Evolutionary conservation across 2,329 filamentous ascomycete genomes (phyloP).

Genomic region (Bipolaris bicolor): DNA sequence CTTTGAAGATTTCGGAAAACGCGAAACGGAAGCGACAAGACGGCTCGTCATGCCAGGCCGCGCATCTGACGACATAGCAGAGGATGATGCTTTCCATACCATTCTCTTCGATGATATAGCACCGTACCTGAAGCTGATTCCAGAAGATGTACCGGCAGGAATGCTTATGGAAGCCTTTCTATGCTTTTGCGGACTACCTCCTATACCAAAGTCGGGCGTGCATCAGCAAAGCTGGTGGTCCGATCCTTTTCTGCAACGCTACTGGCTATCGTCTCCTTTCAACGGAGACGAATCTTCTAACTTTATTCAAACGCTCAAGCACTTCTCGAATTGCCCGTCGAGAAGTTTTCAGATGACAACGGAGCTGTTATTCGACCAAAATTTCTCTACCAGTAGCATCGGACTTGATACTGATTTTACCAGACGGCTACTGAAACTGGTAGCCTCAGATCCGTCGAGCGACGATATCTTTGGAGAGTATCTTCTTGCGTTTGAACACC

Average conservation of each 20-base stretch:
- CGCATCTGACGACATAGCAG: conserved; percentile 73
- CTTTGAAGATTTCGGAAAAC: conserved; percentile 39
- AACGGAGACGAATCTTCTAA: conserved; percentile 15
- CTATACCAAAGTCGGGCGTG: conserved; percentile 45
- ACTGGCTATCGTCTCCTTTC: conserved; percentile 13
- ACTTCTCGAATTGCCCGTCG: conserved; percentile 20
- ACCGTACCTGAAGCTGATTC: conserved; percentile 61
- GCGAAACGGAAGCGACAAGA: conserved; percentile 60
- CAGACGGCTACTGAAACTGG: conserved; percentile 58
- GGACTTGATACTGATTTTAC: conserved; percentile 27
- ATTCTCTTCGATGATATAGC: conserved; percentile 80
- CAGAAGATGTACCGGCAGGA: conserved; percentile 46
- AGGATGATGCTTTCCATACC: conserved; percentile 83
- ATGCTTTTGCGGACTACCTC: conserved; percentile 57
- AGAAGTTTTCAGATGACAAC: conserved; percentile 30
- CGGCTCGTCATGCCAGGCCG: conserved; percentile 69
- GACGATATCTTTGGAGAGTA: conserved; percentile 68
- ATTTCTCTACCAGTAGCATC: conserved; percentile 22
- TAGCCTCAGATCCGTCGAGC: conserved; percentile 53
- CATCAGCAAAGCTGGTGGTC: conserved; percentile 49
- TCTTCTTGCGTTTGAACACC: conserved; percentile 69
- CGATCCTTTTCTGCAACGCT: conserved; percentile 62
- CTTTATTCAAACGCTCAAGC: conserved; percentile 11
- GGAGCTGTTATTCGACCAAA: conserved; percentile 33
- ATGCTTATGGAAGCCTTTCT: conserved; percentile 71